Evolutionary conservation across 257 asterid species (phyloP).

Genomic region (Buddleja alternifolia): DNA sequence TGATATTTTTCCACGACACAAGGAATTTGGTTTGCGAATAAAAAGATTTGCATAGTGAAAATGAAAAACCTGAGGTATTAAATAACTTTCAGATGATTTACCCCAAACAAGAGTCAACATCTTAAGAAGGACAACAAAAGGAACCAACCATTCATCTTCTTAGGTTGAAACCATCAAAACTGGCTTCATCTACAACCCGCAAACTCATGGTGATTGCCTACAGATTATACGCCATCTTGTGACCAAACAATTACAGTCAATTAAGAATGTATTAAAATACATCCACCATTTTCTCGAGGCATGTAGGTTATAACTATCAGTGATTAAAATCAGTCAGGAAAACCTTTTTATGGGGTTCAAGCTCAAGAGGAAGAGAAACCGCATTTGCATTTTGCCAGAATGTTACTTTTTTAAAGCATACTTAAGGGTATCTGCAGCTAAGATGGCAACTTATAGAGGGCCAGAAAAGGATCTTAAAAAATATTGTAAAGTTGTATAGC

Average conservation of each 20-base stretch:
- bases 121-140: neutral
- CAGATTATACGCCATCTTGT: neutral
- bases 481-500: neutral
- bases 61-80: neutral
- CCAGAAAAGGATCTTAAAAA: neutral
- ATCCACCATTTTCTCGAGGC: neutral
- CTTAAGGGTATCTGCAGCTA: neutral
- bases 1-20: neutral
- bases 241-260: neutral
- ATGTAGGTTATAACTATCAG: neutral
- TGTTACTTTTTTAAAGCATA: conserved; percentile 4
- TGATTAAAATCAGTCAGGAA: neutral
- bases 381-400: neutral
- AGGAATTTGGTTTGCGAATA: neutral
- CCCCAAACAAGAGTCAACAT: neutral
- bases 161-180: neutral
- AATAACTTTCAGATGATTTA: neutral
- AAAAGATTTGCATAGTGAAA: conserved; percentile 5
- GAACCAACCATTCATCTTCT: neutral
- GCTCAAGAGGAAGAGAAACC: conserved; percentile 9
- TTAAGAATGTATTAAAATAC: neutral
- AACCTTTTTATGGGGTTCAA: neutral
- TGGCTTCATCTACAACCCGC: neutral
- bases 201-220: neutral
- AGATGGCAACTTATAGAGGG: neutral